Evolutionary conservation across 768 basidiomycete species (phyloP).

Genomic region (Russula lepida): DNA sequence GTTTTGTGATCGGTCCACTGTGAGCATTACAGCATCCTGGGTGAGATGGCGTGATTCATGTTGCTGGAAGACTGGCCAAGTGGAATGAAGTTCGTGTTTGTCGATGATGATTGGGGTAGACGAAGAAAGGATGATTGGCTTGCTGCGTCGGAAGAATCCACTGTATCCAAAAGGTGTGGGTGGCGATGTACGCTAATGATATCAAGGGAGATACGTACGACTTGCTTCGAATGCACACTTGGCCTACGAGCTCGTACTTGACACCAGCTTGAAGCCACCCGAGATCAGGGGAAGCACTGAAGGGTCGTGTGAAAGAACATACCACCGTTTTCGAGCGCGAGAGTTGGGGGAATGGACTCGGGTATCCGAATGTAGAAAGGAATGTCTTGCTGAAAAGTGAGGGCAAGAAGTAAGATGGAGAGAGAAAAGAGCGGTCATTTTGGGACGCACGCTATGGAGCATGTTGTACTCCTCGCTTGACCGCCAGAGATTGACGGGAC

Average conservation of each 20-base stretch:
- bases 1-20: conserved; percentile 63
- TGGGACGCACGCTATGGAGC: conserved; percentile 50
- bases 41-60: conserved; percentile 57
- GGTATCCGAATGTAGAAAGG: conserved; percentile 89
- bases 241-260: conserved; percentile 84
- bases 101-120: conserved; percentile 72
- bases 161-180: conserved; percentile 31
- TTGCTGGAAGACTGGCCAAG: conserved; percentile 87
- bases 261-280: conserved; percentile 54
- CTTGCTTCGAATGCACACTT: conserved; percentile 80
- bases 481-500: conserved; percentile 78
- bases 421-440: neutral
- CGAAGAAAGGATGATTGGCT: conserved; percentile 58
- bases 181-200: neutral
- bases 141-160: conserved; percentile 75
- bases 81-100: conserved; percentile 89
- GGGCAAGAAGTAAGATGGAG: neutral
- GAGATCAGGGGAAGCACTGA: neutral
- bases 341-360: conserved; percentile 81
- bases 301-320: conserved; percentile 18
- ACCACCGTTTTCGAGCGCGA: conserved; percentile 73
- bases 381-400: conserved; percentile 60
- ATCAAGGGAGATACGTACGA: conserved; percentile 38
- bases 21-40: conserved; percentile 65
- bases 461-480: conserved; percentile 65